Evolutionary conservation across 2,329 filamentous ascomycete genomes (phyloP).

Genomic region (Diplodia seriata): DNA sequence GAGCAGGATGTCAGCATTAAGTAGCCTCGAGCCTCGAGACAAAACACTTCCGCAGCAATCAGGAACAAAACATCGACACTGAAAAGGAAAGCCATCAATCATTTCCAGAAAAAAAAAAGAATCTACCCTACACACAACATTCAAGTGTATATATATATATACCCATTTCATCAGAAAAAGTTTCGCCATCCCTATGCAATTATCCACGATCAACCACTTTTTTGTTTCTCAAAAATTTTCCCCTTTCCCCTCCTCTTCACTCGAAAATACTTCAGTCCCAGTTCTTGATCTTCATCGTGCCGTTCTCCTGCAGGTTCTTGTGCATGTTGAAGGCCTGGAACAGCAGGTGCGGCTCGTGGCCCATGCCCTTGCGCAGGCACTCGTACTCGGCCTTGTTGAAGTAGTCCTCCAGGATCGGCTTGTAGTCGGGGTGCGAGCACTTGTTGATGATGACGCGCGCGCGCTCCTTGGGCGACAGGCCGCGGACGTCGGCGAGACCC

Average conservation of each 20-base stretch:
- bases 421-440: conserved; percentile 85
- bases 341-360: conserved; percentile 86
- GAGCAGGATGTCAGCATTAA: no score
- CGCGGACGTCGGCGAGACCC: conserved; percentile 84
- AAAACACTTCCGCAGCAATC: no score
- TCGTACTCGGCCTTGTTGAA: conserved; percentile 86
- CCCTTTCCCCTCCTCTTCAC: neutral
- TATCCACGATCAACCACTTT: neutral
- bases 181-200: conserved; percentile 19
- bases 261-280: conserved; percentile 55
- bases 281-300: conserved; percentile 83
- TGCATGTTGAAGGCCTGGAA: conserved; percentile 92
- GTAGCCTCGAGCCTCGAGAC: no score
- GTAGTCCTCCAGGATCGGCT: conserved; percentile 81
- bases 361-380: conserved; percentile 85
- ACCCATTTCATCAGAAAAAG: neutral
- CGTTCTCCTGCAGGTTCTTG: conserved; percentile 79
- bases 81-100: neutral
- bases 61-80: neutral
- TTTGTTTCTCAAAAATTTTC: no score
- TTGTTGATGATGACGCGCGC: conserved; percentile 86
- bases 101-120: conserved; percentile 1
- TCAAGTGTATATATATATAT: neutral
- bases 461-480: conserved; percentile 78
- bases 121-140: conserved; percentile 3